phyloP scores from a whole-genome alignment of 805 yeast species.

The Ogataea minuta region DNA sequence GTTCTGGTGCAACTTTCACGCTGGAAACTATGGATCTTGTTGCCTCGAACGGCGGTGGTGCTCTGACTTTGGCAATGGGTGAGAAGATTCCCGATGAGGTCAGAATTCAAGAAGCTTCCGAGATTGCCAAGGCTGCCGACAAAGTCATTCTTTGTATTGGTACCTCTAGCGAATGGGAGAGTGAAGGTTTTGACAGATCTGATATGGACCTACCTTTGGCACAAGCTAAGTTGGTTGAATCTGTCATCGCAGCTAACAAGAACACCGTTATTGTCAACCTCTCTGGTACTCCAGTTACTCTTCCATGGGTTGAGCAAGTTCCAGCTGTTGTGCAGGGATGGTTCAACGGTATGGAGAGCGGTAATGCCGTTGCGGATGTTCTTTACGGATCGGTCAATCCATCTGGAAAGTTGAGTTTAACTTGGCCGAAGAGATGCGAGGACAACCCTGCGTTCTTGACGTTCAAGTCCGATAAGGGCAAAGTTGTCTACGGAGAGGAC shows the following conservation, averaged over 20 bases:
- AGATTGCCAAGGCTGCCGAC: slow-evolving; percentile 48
- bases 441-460: slow-evolving; percentile 59
- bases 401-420: slow-evolving; percentile 53
- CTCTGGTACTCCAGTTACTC: slow-evolving; percentile 59
- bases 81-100: slow-evolving; percentile 30
- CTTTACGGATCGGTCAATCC: slow-evolving; percentile 61
- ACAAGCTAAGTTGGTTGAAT: slow-evolving; percentile 44
- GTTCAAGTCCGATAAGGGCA: slow-evolving; percentile 50
- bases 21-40: slow-evolving; percentile 18
- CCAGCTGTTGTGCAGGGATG: slow-evolving; percentile 50
- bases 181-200: slow-evolving; percentile 57
- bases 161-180: slow-evolving; percentile 53
- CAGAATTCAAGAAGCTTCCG: slow-evolving; percentile 43
- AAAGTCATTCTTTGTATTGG: slow-evolving; percentile 54
- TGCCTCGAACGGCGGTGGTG: slow-evolving; percentile 34
- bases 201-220: slow-evolving; percentile 50
- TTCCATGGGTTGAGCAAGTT: slow-evolving; percentile 50
- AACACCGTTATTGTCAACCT: slow-evolving; percentile 55
- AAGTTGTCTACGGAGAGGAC: slow-evolving; percentile 62
- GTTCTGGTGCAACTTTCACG: slow-evolving; percentile 39
- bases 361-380: slow-evolving; percentile 60
- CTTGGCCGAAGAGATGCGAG: slow-evolving; percentile 50
- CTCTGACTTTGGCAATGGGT: slow-evolving; percentile 21
- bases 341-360: slow-evolving; percentile 58
- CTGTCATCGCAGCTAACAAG: slow-evolving; percentile 45